phyloP scores from a whole-genome alignment of 148 eudicot genomes.

The Fagopyrum tataricum region DNA sequence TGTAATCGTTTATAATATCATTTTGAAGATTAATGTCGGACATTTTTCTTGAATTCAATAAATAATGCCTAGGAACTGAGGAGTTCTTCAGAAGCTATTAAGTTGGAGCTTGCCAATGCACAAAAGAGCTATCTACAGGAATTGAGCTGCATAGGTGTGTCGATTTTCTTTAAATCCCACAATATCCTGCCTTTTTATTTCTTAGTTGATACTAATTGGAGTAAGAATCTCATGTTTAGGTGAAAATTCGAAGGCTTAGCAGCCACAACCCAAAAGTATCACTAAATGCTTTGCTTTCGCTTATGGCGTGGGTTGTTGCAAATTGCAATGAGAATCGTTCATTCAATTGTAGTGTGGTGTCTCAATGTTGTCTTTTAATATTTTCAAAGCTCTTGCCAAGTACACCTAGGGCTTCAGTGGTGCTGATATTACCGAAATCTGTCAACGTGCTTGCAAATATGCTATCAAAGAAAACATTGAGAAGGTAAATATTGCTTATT shows the following conservation, averaged over 20 bases:
- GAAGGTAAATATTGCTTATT: no score
- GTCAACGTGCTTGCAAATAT: no score
- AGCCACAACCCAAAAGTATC: slow-evolving; percentile 57
- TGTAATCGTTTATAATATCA: slow-evolving; percentile 8
- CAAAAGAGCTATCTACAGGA: slow-evolving; percentile 60
- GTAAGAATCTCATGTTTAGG: slow-evolving; percentile 30
- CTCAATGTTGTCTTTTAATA: no score
- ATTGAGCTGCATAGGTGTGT: slow-evolving; percentile 58
- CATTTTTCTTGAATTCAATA: slow-evolving; percentile 13
- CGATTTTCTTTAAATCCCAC: neutral
- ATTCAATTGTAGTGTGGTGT: no score
- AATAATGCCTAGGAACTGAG: slow-evolving; percentile 59
- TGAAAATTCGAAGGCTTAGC: slow-evolving; percentile 42
- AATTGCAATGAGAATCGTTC: no score
- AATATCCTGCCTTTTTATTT: neutral
- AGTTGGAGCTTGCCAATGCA: slow-evolving; percentile 53
- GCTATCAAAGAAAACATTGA: no score
- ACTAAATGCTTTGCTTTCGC: no score
- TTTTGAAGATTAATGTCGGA: slow-evolving; percentile 8
- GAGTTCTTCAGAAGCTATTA: slow-evolving; percentile 60
- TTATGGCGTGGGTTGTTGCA: no score
- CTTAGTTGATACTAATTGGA: neutral
- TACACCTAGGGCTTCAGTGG: no score
- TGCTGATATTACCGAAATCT: no score
- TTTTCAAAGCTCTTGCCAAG: no score